Evolutionary conservation across 805 yeast genomes (phyloP), one percentile per base, ranked within the genome.

Genomic region (Zygoascus tannicola): DNA sequence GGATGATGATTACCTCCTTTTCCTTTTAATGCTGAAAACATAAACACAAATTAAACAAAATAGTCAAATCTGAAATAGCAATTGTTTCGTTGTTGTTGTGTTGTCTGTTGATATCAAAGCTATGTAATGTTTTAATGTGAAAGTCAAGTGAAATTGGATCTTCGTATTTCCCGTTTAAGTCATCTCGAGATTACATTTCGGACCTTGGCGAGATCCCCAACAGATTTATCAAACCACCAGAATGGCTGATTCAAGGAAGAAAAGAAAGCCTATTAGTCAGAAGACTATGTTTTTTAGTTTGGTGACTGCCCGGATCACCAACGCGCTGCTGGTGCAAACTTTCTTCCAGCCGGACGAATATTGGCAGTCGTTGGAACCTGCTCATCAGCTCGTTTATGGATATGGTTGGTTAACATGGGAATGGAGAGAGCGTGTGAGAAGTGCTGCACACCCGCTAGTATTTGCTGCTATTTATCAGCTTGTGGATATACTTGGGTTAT

Each of bases 291-390:
- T n/a, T n/a, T n/a, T n/a, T n/a, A n/a, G n/a, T n/a, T n/a, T n/a
- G n/a, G n/a, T n/a, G n/a, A n/a, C n/a, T n/a, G n/a, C n/a, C n/a
- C 62, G 95, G 33, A 49, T 80, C 7, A 26, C 74, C 54, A 86
- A 87, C 60, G 75, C 94, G 0, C 56, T 83, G 20, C 59, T 78
- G 1, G 74, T 76, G 4, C 58, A 58, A 44, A 86, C 97, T 0
- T 92, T 78, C 58, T 92, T 92, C 64, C 99, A 92, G 60, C 90
- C 98, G 0, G 99, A 92, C 61, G 99, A 92, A 62, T 92, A 72
- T 63, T 92, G 81, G 78, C 99, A 92, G 63, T 70, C 88, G 0
- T 65, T 92, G 41, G 98, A 92, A 56, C 95, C 96, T 0, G 98
- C 97, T 0, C 95, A 87, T 60, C 45, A 56, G 3, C 65, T 71